phyloP scores from a whole-genome alignment of 805 yeast species.

The Grigorovia humatica region DNA sequence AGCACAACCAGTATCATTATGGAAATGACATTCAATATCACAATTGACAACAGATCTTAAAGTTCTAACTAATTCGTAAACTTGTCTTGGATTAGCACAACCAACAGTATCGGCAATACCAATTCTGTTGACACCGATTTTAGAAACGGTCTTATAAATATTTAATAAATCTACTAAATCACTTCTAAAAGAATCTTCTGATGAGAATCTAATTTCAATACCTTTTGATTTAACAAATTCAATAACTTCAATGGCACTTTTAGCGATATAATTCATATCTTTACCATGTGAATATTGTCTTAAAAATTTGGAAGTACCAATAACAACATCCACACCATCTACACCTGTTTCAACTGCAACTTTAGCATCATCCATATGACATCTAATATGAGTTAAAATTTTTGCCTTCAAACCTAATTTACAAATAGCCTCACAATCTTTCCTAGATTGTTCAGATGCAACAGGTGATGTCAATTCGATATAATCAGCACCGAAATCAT shows the following conservation, averaged over 20 bases:
- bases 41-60: constrained; percentile 87
- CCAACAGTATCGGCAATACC: constrained; percentile 99
- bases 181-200: constrained; percentile 95
- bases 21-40: constrained; percentile 98
- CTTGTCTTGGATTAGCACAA: constrained; percentile 98
- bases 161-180: constrained; percentile 91
- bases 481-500: constrained; percentile 96
- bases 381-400: constrained; percentile 91
- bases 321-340: constrained; percentile 97
- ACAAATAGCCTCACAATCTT: constrained; percentile 96
- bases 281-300: constrained; percentile 95
- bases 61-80: constrained; percentile 90
- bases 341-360: constrained; percentile 98
- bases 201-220: constrained; percentile 90
- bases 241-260: constrained; percentile 91
- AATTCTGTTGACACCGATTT: constrained; percentile 95
- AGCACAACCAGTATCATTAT: constrained; percentile 98
- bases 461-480: constrained; percentile 97
- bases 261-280: constrained; percentile 96
- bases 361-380: constrained; percentile 98
- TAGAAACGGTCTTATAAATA: constrained; percentile 92
- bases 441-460: constrained; percentile 87
- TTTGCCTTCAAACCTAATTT: constrained; percentile 93
- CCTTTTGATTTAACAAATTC: constrained; percentile 96
- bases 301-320: constrained; percentile 92